These are phyloP conservation scores for Xylaria cubensis DNA, from an alignment of 495 filamentous ascomycete genomes.

Conservation along the genomic window DNA sequence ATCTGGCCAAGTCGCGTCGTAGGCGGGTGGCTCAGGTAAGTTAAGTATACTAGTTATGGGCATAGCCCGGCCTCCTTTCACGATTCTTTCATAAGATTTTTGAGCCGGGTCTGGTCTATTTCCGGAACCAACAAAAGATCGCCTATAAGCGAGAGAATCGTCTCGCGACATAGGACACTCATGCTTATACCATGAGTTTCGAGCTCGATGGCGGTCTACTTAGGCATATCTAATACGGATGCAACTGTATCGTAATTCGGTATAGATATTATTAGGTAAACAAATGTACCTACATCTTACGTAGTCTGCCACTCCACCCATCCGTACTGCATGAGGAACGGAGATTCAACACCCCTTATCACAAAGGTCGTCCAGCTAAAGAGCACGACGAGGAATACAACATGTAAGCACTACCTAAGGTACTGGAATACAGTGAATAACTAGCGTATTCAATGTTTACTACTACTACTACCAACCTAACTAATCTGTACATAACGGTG, in stretches of 20 bases:
- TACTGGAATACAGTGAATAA: too few relatives aligned
- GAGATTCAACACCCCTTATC: too few relatives aligned
- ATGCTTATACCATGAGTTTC: background rate
- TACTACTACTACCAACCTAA: too few relatives aligned
- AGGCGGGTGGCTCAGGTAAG: conserved; percentile 6
- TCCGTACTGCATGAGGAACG: too few relatives aligned
- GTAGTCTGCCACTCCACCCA: too few relatives aligned
- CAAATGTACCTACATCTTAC: too few relatives aligned
- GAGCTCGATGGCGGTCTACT: background rate
- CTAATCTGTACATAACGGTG: too few relatives aligned
- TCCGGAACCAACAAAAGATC: background rate
- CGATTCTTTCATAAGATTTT: background rate
- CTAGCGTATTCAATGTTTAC: too few relatives aligned
- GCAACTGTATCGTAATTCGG: background rate
- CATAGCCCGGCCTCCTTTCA: background rate
- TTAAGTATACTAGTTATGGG: background rate
- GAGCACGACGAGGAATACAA: too few relatives aligned
- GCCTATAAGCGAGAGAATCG: background rate
- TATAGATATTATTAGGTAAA: background rate
- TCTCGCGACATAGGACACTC: background rate
- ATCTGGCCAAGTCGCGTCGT: background rate
- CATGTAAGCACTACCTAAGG: too few relatives aligned
- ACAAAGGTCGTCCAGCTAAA: too few relatives aligned
- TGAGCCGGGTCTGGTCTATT: background rate
- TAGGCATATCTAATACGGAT: background rate